Evolutionary conservation across 352 stramenopile species (phyloP).

Genomic region (Pythium pyrilobum): DNA sequence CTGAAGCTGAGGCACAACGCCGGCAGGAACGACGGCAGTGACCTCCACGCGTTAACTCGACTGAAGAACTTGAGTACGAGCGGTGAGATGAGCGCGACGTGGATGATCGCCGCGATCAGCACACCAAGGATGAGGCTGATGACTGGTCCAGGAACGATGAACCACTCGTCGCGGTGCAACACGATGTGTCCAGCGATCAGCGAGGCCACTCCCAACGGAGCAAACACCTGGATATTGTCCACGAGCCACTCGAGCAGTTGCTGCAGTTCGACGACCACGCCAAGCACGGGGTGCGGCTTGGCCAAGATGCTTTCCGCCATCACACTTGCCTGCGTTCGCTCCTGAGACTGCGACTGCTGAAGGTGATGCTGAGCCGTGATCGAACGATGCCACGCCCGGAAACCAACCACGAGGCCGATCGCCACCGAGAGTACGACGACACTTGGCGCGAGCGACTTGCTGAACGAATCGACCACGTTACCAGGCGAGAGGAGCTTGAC

Average conservation of each 20-base stretch:
- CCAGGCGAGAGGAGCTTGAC: constrained; percentile 12
- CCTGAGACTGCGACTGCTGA: constrained; percentile 6
- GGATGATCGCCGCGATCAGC: constrained; percentile 21
- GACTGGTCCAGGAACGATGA: constrained; percentile 26
- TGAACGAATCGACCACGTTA: constrained; percentile 21
- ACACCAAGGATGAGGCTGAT: constrained; percentile 33
- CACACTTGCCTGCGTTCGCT: not conserved
- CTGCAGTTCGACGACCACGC: constrained; percentile 40
- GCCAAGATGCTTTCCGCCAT: constrained; percentile 13
- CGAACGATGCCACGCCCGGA: constrained; percentile 18
- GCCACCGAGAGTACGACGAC: constrained; percentile 17
- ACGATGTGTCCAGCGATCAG: constrained; percentile 33
- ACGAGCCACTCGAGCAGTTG: constrained; percentile 45
- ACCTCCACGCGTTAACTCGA: constrained; percentile 19
- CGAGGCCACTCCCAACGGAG: constrained; percentile 32
- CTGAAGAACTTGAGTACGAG: constrained; percentile 25
- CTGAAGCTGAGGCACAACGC: constrained; percentile 33
- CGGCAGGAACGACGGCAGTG: constrained; percentile 25
- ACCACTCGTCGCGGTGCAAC: constrained; percentile 38
- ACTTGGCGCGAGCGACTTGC: constrained; percentile 11
- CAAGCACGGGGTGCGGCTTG: constrained; percentile 36
- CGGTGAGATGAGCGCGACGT: constrained; percentile 31
- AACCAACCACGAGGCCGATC: constrained; percentile 20
- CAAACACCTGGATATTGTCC: constrained; percentile 26
- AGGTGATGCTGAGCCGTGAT: constrained; percentile 17